Percentiles rank a stretch among this genome's conserved stretches.
Evolutionary conservation across 129 eudicot genomes (phyloP).

Genomic region (Scalesia atractyloides): DNA sequence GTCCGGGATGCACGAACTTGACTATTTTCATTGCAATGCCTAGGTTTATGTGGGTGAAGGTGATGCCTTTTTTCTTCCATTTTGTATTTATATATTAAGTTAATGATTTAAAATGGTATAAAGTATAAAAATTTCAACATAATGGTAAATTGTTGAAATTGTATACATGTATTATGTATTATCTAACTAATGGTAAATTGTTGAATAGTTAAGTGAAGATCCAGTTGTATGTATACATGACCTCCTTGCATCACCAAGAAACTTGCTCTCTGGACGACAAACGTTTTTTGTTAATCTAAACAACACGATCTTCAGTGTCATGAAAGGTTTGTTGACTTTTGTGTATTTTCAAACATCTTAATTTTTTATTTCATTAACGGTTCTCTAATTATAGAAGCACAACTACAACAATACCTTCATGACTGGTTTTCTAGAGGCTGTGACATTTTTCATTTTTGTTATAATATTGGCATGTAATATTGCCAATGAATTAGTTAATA

Average conservation of each 20-base stretch:
- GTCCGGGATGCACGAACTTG: conserved; percentile 96
- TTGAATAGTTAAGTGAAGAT: conserved; percentile 69
- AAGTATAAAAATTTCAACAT: neutral
- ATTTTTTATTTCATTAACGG: neutral
- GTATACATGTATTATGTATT: neutral
- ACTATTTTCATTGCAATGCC: conserved; percentile 89
- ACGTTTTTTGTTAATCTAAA: conserved; percentile 63
- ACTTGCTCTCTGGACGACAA: conserved; percentile 75
- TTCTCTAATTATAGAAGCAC: neutral
- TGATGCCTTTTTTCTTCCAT: conserved; percentile 26
- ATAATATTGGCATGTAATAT: neutral
- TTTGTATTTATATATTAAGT: neutral
- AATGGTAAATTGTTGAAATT: neutral
- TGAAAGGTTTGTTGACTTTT: conserved; percentile 58
- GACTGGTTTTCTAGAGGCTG: neutral
- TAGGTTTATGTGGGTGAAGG: conserved; percentile 80
- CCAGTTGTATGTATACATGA: conserved; percentile 57
- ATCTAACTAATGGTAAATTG: conserved; percentile 22
- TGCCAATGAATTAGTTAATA: neutral
- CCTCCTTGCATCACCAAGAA: conserved; percentile 69
- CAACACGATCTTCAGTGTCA: conserved; percentile 56
- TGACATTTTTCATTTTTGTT: neutral
- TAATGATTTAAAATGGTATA: neutral
- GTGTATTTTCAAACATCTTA: conserved; percentile 13
- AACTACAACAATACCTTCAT: neutral